Evolutionary conservation across 805 yeast genomes (phyloP).

Genomic region (Cyberlindnera nakhonratchasimensis): DNA sequence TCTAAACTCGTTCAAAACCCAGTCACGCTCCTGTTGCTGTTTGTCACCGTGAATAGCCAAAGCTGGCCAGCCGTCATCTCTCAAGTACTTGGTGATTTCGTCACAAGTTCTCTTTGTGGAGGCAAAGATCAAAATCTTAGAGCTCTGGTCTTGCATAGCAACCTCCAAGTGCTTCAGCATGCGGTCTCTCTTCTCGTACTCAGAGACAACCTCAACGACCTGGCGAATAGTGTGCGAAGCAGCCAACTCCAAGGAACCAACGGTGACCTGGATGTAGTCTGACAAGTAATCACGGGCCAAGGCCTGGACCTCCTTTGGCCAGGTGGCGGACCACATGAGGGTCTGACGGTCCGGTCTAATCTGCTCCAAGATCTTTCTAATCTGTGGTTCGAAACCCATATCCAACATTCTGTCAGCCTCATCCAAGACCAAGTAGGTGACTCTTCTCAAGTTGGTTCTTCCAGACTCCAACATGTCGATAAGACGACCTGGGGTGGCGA

Average conservation of each 20-base stretch:
- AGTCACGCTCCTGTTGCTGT: slow-evolving; percentile 96
- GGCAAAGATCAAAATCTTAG: slow-evolving; percentile 84
- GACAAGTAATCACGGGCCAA: slow-evolving; percentile 87
- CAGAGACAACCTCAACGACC: slow-evolving; percentile 84
- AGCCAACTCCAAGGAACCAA: slow-evolving; percentile 93
- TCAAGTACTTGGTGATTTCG: slow-evolving; percentile 83
- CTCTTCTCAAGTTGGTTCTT: slow-evolving; percentile 92
- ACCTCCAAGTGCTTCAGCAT: slow-evolving; percentile 76
- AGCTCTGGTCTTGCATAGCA: slow-evolving; percentile 65
- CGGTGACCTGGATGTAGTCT: slow-evolving; percentile 93
- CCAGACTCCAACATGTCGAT: slow-evolving; percentile 95
- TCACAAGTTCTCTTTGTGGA: slow-evolving; percentile 99
- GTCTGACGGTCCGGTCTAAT: slow-evolving; percentile 99
- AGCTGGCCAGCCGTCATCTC: slow-evolving; percentile 99
- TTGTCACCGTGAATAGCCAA: slow-evolving; percentile 98
- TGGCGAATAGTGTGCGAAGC: slow-evolving; percentile 97
- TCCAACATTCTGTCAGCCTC: slow-evolving; percentile 99
- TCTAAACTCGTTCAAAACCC: slow-evolving; percentile 94
- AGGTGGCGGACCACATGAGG: slow-evolving; percentile 99
- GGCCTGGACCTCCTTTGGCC: slow-evolving; percentile 98
- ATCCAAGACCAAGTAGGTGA: slow-evolving; percentile 93
- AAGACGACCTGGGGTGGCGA: slow-evolving; percentile 99
- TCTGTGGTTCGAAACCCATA: slow-evolving; percentile 99
- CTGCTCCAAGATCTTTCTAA: slow-evolving; percentile 95
- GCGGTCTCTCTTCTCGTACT: slow-evolving; percentile 92